Conservation (phyloP, 768 basidiomycete genomes). For the Pleurotus ostreatus region DNA sequence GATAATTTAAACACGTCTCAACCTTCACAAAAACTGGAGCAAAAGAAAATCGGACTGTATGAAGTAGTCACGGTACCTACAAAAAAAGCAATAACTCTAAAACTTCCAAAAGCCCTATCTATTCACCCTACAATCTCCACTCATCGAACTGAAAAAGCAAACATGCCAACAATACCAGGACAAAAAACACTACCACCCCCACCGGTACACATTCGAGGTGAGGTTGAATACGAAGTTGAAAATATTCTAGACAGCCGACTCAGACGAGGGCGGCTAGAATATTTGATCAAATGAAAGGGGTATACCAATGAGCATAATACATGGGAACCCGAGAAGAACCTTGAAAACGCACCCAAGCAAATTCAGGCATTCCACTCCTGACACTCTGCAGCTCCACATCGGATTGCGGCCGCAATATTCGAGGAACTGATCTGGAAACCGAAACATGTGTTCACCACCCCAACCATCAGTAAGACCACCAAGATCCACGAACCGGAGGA, state of each 20-base stretch:
- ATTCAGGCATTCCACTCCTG: background rate
- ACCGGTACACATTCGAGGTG: background rate
- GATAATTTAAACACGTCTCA: constrained; percentile 3
- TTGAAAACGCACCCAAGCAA: background rate
- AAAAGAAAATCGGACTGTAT: too few species aligned
- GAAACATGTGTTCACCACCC: too few species aligned
- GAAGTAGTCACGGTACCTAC: too few species aligned
- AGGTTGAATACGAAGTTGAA: background rate
- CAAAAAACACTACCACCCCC: too few species aligned
- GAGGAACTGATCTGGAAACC: background rate
- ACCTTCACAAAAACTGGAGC: constrained; percentile 8
- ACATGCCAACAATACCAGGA: too few species aligned
- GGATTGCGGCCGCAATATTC: background rate
- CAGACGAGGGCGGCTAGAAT: too few species aligned
- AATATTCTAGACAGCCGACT: background rate
- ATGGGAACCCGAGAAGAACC: background rate
- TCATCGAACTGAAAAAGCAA: constrained; percentile 6
- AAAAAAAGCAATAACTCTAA: background rate
- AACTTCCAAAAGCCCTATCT: constrained; percentile 12
- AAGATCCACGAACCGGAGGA: too few species aligned
- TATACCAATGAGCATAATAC: too few species aligned
- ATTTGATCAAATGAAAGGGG: too few species aligned
- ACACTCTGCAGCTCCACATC: background rate
- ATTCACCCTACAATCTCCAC: constrained; percentile 8
- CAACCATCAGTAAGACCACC: too few species aligned